phyloP scores from a whole-genome alignment of 208 protist species.

The Trypanosoma boissoni region DNA sequence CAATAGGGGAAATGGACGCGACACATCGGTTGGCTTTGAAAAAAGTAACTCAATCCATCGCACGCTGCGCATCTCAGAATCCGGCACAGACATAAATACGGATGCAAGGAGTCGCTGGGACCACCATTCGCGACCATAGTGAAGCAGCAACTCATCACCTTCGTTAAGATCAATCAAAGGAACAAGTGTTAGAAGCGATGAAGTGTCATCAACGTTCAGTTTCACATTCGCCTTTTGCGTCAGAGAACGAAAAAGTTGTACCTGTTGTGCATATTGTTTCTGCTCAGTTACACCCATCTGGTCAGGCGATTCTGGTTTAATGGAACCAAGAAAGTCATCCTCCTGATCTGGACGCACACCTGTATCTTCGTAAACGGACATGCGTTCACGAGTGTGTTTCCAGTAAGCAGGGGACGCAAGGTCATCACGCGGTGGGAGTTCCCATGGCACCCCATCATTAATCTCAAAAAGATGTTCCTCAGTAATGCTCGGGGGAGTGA shows the following conservation, averaged over 20 bases:
- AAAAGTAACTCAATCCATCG: constrained; percentile 78
- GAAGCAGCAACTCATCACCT: constrained; percentile 77
- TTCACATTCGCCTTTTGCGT: constrained; percentile 71
- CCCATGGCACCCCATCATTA: constrained; percentile 75
- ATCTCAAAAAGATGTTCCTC: constrained; percentile 83
- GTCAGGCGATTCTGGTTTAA: constrained; percentile 1
- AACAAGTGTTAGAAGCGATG: constrained; percentile 49
- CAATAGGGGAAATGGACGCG: constrained; percentile 56
- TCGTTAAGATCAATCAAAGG: constrained; percentile 57
- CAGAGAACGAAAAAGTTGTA: constrained; percentile 37
- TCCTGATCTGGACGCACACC: constrained; percentile 26
- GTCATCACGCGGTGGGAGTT: constrained; percentile 63
- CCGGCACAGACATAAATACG: constrained; percentile 48
- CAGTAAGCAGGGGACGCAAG: constrained; percentile 64
- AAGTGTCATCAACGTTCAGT: constrained; percentile 48
- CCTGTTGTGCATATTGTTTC: constrained; percentile 29
- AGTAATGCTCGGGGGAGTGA: constrained; percentile 37
- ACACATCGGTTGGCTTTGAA: constrained; percentile 35
- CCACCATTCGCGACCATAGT: constrained; percentile 90
- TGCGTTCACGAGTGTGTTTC: constrained; percentile 50
- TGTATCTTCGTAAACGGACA: constrained; percentile 68
- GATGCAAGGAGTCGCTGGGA: constrained; percentile 57
- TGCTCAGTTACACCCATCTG: constrained; percentile 11
- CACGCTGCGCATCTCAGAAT: constrained; percentile 42
- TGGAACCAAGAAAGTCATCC: constrained; percentile 20